Percentiles rank a stretch among this genome's conserved stretches.
Evolutionary conservation across 169 alveolate species (phyloP).

Genomic region (Plasmodium sp.): DNA sequence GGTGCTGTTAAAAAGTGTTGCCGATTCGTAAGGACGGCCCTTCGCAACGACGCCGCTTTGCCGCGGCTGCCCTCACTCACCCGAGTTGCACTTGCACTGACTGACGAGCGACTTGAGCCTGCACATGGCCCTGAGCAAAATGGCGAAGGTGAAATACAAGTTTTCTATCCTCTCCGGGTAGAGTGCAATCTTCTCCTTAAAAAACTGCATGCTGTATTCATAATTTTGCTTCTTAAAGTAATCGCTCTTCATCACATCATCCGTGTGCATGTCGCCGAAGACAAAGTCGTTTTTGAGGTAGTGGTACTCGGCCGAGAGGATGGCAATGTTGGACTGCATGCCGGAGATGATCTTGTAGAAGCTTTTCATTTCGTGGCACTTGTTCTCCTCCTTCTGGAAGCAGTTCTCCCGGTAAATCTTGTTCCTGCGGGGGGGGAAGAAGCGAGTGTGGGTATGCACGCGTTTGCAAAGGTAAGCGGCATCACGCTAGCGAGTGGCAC

Average conservation of each 20-base stretch:
- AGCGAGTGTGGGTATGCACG: background rate
- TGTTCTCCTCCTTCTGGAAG: conserved; percentile 54
- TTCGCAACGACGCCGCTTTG: no score
- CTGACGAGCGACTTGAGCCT: conserved; percentile 83
- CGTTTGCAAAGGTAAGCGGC: no score
- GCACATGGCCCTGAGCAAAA: conserved; percentile 87
- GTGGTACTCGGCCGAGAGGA: conserved; percentile 87
- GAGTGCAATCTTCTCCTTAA: conserved; percentile 84
- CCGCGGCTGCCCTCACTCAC: background rate
- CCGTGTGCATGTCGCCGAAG: conserved; percentile 15
- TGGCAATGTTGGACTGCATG: conserved; percentile 89
- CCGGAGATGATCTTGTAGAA: conserved; percentile 88
- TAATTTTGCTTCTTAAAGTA: conserved; percentile 75
- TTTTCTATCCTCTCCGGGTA: conserved; percentile 91
- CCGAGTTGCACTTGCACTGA: conserved; percentile 87
- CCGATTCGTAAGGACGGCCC: no score
- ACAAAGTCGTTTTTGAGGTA: conserved; percentile 75
- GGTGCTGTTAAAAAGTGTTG: no score
- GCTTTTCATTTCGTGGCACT: conserved; percentile 82
- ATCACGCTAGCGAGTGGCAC: background rate
- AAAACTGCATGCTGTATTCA: conserved; percentile 83
- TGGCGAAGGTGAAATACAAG: conserved; percentile 89
- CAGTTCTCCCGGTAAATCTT: conserved; percentile 57
- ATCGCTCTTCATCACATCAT: conserved; percentile 69
- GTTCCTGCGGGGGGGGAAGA: background rate